A percentile compares a stretch with the other conserved stretches of the same genome.
phyloP scores from a whole-genome alignment of 2,329 filamentous ascomycete species.

The Pseudocercospora musae region DNA sequence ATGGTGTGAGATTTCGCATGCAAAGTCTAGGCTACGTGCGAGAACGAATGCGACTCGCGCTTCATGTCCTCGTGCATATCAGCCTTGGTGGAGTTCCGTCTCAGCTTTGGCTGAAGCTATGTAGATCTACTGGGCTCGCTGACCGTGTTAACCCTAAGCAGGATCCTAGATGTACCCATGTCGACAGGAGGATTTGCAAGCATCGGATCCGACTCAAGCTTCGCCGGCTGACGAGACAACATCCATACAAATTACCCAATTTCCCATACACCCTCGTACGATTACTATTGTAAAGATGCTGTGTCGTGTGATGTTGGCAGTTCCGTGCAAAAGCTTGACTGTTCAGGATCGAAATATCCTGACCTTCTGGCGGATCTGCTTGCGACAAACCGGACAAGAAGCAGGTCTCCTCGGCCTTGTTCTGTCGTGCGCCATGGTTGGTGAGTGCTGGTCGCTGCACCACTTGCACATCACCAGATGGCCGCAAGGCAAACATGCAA shows the following conservation, averaged over 20 bases:
- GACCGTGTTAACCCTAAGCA: not conserved
- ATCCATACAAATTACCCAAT: not conserved
- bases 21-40: not conserved
- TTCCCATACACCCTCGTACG: not conserved
- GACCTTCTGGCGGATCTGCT: constrained; percentile 45
- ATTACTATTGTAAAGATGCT: not conserved
- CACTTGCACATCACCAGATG: constrained; percentile 55
- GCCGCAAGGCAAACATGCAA: constrained; percentile 53
- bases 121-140: not conserved
- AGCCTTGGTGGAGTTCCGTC: not conserved
- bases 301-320: not conserved
- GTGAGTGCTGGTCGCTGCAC: constrained; percentile 52
- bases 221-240: not conserved
- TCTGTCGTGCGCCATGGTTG: constrained; percentile 40
- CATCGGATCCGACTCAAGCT: not conserved
- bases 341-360: constrained; percentile 29
- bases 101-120: not conserved
- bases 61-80: not conserved
- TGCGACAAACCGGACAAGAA: constrained; percentile 48
- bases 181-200: not conserved
- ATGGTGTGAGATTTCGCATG: not conserved
- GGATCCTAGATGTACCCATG: not conserved
- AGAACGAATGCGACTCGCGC: not conserved
- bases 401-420: constrained; percentile 39
- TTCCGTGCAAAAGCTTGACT: not conserved